These are phyloP conservation scores for Paracamarosporium sp. DNA, from an alignment of 2,329 filamentous ascomycete species.

Conservation along the genomic window DNA sequence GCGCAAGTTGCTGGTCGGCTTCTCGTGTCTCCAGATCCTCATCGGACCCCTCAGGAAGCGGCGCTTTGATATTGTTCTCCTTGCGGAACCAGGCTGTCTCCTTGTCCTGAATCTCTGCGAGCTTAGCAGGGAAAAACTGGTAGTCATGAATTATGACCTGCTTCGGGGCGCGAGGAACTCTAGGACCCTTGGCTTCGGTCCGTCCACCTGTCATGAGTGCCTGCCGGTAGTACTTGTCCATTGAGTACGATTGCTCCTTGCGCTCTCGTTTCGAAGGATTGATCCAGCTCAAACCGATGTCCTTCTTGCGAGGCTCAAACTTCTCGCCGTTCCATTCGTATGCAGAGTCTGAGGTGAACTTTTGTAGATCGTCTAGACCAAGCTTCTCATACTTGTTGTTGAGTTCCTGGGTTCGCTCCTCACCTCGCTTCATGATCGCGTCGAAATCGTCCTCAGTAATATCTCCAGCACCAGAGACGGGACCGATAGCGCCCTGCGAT, in stretches of 20 bases:
- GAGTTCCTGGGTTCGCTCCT: conserved; percentile 85
- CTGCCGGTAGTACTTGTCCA: conserved; percentile 98
- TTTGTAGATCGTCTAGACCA: conserved; percentile 94
- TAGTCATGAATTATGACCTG: conserved; percentile 94
- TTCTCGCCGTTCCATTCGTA: conserved; percentile 99
- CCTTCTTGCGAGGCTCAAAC: conserved; percentile 83
- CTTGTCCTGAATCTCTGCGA: conserved; percentile 90
- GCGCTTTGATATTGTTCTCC: conserved; percentile 94
- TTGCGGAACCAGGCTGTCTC: conserved; percentile 97
- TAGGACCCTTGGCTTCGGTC: conserved; percentile 85
- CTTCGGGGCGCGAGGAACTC: conserved; percentile 93
- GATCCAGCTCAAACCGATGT: conserved; percentile 94
- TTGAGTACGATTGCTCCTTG: conserved; percentile 97
- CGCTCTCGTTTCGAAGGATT: conserved; percentile 98
- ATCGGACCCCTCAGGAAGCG: conserved; percentile 85
- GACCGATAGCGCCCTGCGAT: conserved; percentile 69
- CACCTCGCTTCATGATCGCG: conserved; percentile 81
- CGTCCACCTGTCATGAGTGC: conserved; percentile 82
- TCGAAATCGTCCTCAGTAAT: conserved; percentile 92
- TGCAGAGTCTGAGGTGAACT: conserved; percentile 95
- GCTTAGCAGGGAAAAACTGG: conserved; percentile 88
- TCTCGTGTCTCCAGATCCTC: conserved; percentile 86
- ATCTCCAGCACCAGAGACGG: conserved; percentile 65
- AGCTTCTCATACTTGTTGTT: conserved; percentile 96
- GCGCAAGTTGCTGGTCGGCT: conserved; percentile 84